A percentile compares a stretch with the other conserved stretches of the same genome.
Conservation (phyloP, 176 grass and related monocot genomes). For the Saccharum spontaneum region DNA sequence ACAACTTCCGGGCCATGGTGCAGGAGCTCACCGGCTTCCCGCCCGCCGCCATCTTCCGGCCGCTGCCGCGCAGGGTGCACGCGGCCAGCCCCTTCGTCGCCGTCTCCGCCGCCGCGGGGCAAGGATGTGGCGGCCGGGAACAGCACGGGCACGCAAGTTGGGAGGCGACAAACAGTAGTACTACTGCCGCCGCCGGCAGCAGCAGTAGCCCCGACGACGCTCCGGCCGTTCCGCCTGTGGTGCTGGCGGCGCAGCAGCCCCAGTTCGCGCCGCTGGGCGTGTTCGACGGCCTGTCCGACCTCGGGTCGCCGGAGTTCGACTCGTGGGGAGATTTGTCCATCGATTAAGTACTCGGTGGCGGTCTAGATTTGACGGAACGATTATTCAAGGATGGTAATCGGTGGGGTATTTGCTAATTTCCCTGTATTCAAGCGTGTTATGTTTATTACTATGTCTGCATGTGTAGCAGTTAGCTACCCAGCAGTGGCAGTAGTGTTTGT, state of each 20-base stretch:
- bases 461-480: not conserved
- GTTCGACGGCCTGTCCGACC: slow-evolving; percentile 43
- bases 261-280: slow-evolving; percentile 25
- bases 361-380: not conserved
- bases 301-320: slow-evolving; percentile 56
- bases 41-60: slow-evolving; percentile 48
- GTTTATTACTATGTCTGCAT: not conserved
- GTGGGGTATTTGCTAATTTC: not conserved
- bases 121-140: not conserved
- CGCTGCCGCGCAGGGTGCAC: slow-evolving; percentile 45
- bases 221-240: not conserved
- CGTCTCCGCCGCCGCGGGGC: not conserved
- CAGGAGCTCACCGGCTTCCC: slow-evolving; percentile 98
- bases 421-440: not conserved
- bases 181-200: not conserved
- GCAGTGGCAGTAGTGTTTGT: not conserved
- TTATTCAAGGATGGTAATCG: not conserved
- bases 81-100: not conserved
- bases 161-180: not conserved
- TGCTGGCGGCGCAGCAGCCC: not conserved
- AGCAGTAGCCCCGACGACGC: not conserved
- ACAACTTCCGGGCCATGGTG: slow-evolving; percentile 94
- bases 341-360: not conserved
- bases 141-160: not conserved
- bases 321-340: slow-evolving; percentile 38